Evolutionary conservation across 805 yeast genomes (phyloP), one percentile per base, ranked within the genome.

Genomic region (Grigorovia humatica): DNA sequence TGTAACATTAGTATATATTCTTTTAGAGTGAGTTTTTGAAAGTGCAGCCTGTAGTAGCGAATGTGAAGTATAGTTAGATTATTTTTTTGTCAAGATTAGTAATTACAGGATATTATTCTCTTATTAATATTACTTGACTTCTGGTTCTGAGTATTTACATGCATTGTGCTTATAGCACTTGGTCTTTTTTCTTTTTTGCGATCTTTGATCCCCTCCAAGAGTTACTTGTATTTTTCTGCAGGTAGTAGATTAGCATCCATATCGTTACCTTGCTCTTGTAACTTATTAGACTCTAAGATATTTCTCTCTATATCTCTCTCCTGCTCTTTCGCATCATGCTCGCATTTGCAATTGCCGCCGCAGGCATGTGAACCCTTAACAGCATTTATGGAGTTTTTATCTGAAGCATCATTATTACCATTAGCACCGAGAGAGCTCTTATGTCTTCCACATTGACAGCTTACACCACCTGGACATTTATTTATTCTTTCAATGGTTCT

Each of bases 201-300:
- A 23, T 23, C 27, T 23, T 23, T 6, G 6, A 23, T 23, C 6
- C 27, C 3, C 27, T 6, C n/a, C n/a, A n/a, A n/a, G 6, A 23
- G 27, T 47, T 47, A 49, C 8, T 44, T 48, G 43, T 43, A 52
- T 35, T 49, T 51, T 47, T 64, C 65, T 13, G 67, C 59, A 8
- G 70, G 68, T 50, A 62, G 47, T 20, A 65, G 44, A 35, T 62
- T 60, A 9, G 60, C 54, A 47, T 66, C 67, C 70, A 66, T 66
- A 47, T 59, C 62, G 20, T 63, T 65, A 8, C 63, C 53, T 51
- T 65, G 68, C 50, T 65, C 68, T 47, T 59, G 64, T 40, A 55
- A 47, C 50, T 52, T 62, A 7, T 63, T 55, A n/a, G 55, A 52
- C 49, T 60, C 67, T 13, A 55, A 52, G 9, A 63, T 55, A 29